phyloP scores from a whole-genome alignment of 2,329 filamentous ascomycete species.

The Aspergillus sp. region DNA sequence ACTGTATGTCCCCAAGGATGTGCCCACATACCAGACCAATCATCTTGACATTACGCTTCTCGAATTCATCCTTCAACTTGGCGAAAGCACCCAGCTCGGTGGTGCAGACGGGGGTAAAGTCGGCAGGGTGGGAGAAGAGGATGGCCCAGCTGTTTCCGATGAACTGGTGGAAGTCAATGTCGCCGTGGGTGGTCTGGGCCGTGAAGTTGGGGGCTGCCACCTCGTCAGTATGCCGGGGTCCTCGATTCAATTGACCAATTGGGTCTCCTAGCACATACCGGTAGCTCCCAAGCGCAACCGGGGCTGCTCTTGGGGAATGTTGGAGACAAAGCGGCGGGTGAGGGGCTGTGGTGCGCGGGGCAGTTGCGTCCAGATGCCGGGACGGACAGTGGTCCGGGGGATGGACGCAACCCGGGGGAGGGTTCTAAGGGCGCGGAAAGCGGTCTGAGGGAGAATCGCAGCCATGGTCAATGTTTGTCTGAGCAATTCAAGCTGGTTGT shows the following conservation, averaged over 20 bases:
- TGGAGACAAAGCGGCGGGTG: constrained; percentile 23
- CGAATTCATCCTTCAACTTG: constrained; percentile 81
- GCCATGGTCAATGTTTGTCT: constrained; percentile 17
- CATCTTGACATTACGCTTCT: constrained; percentile 80
- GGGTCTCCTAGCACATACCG: constrained; percentile 12
- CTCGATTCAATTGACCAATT: not conserved
- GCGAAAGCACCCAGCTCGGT: constrained; percentile 92
- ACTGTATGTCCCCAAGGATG: not conserved
- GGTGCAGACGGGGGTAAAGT: constrained; percentile 93
- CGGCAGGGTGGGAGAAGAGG: constrained; percentile 63
- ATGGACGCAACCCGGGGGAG: constrained; percentile 17
- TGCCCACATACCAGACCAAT: constrained; percentile 60
- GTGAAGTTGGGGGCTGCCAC: constrained; percentile 57
- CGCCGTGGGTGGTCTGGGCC: constrained; percentile 58
- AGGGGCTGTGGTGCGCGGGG: constrained; percentile 16
- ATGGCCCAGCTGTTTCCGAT: constrained; percentile 62
- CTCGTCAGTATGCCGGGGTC: not conserved
- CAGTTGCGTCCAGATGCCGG: constrained; percentile 15
- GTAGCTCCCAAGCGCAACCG: constrained; percentile 29
- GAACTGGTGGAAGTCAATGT: constrained; percentile 64
- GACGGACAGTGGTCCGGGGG: constrained; percentile 14
- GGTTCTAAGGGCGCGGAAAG: constrained; percentile 19
- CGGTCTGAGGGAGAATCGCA: constrained; percentile 19
- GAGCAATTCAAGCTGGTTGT: not conserved
- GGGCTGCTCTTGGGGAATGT: constrained; percentile 25